A percentile compares a stretch with the other conserved stretches of the same genome.
Conservation (phyloP, 139 green algal species). For the Coccomyxa sp. region DNA sequence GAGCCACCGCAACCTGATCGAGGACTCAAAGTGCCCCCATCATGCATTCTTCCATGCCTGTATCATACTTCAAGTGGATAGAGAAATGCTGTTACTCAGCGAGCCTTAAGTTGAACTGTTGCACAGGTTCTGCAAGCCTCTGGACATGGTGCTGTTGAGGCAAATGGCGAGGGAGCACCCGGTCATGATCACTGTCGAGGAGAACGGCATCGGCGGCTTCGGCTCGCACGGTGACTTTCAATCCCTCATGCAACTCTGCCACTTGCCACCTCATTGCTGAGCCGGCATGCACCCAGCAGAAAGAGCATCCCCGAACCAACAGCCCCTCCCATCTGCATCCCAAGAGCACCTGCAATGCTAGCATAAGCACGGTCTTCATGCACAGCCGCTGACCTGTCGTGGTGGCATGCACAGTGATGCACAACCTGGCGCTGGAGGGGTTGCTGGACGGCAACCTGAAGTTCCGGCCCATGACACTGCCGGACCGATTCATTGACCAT, state of each 20-base stretch:
- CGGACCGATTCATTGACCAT: conserved; percentile 70
- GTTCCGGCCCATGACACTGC: conserved; percentile 93
- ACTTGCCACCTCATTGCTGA: too few relatives aligned
- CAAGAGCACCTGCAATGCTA: too few relatives aligned
- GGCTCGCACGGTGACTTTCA: conserved; percentile 84
- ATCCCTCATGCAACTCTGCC: neutral
- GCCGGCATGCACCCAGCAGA: too few relatives aligned
- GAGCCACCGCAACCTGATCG: neutral
- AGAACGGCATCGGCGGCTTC: conserved; percentile 96
- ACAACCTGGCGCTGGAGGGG: conserved; percentile 85
- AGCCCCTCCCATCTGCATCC: too few relatives aligned
- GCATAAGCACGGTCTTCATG: too few relatives aligned
- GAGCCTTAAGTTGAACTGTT: neutral
- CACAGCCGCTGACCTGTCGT: neutral
- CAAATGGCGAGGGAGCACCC: conserved; percentile 76
- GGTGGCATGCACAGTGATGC: conserved; percentile 20
- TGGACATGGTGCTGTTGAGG: conserved; percentile 79
- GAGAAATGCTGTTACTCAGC: neutral
- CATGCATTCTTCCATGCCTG: neutral
- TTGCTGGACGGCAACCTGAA: conserved; percentile 90
- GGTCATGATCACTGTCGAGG: conserved; percentile 94
- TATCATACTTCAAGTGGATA: neutral
- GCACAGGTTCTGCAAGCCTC: conserved; percentile 95
- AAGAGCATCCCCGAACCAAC: too few relatives aligned
- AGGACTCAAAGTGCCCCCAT: neutral